Evolutionary conservation across 441 rosid genomes (phyloP), one percentile per base, ranked within the genome.

Genomic region (Gossypium armourianum): DNA sequence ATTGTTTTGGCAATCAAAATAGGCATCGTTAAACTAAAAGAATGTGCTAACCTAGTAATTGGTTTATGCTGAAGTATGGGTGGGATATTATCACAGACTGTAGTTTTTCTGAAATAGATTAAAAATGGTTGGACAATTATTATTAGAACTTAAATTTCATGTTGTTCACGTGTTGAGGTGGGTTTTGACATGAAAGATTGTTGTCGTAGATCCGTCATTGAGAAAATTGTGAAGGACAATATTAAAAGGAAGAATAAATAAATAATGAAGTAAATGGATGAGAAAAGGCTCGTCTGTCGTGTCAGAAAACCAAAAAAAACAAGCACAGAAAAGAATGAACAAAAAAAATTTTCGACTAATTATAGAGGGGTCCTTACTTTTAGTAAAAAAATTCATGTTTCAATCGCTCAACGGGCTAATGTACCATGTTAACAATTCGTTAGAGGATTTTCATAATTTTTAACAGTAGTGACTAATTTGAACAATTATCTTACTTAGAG

Each of bases 11-110:
- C 12, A 69, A 54, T 24, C 16, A 72, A 61, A 49, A 17, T 6
- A 66, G 59, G 43, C 53, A 59, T 28, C 29, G 4, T 64, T 17
- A 60, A 29, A 59, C 53, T 23, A 47, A 53, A 54, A 68, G 13
- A 67, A 60, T 53, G 5, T 47, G 68, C 84, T 72, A 65, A 91
- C 96, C 98, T 89, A 49, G 98, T 93, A 58, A 93, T 73, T 15
- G 98, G 97, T 68, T 97, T 86, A 76, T 91, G 90, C 47, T 68
- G 74, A 3, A 88, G 89, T 54, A 79, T 71, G 20, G 81, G 75
- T 68, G 82, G 86, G 66, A 77, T 84, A 76, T 85, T 87, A 28
- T 79, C 77, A 74, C 77, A 76, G 4, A 63, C 62, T 49, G 61
- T 83, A 83, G 84, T 74, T 76, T 74, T 82, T 76, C 92, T 90